Evolutionary conservation across 23 red algal genomes (phyloP).

Genomic region (Chondrus crispus): DNA sequence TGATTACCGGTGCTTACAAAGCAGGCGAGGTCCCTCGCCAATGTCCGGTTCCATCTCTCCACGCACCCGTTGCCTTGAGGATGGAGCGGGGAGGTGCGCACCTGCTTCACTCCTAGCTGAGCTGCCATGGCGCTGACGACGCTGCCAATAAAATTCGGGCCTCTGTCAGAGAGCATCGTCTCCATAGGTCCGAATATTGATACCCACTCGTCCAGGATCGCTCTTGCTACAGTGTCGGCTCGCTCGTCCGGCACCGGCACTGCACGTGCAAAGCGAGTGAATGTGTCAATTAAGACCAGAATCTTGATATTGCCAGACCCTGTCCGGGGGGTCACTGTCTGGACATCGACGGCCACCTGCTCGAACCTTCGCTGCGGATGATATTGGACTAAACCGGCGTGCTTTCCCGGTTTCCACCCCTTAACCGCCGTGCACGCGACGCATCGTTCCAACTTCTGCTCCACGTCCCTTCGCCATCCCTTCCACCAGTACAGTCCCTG

Average conservation of each 20-base stretch:
- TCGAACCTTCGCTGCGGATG: not conserved
- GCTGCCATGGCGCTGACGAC: not conserved
- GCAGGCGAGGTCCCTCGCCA: not conserved
- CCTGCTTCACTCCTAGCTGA: not conserved
- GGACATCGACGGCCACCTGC: not conserved
- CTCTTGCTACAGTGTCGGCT: conserved; percentile 7
- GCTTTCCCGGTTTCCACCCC: not conserved
- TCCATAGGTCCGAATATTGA: conserved; percentile 8
- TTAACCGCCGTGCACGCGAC: not conserved
- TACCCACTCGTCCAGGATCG: conserved; percentile 10
- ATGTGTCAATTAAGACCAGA: not conserved
- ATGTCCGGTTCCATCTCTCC: conserved; percentile 13
- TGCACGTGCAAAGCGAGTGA: not conserved
- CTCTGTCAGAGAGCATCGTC: not conserved
- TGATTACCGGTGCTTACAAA: not conserved
- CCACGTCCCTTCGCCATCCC: too few relatives aligned
- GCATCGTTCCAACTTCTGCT: not conserved
- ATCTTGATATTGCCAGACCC: not conserved
- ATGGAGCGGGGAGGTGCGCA: not conserved
- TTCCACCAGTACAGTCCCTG: not conserved
- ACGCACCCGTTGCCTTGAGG: conserved; percentile 1
- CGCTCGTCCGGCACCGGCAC: not conserved
- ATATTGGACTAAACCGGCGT: not conserved
- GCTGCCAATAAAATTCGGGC: not conserved
- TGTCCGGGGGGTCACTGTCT: not conserved